These are phyloP conservation scores for Martiniozyma abietophila DNA, from an alignment of 805 yeast species.

Conservation along the genomic window DNA sequence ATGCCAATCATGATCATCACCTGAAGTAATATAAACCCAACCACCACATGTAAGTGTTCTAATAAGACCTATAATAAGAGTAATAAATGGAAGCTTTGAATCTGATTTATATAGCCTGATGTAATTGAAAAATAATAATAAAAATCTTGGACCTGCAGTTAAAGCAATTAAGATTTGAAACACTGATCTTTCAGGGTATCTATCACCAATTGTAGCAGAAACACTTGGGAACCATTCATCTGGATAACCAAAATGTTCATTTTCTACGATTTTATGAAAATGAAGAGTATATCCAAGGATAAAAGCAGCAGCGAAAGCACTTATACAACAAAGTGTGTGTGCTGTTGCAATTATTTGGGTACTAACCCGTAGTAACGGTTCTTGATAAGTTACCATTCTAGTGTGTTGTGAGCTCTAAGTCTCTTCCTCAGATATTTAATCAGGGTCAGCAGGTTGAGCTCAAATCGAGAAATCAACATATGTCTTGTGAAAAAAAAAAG, in stretches of 20 bases:
- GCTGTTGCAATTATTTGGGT: conserved; percentile 61
- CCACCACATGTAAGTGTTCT: conserved; percentile 97
- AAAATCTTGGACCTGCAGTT: conserved; percentile 87
- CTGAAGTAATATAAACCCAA: conserved; percentile 95
- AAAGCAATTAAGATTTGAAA: conserved; percentile 88
- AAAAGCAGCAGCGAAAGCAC: conserved; percentile 72
- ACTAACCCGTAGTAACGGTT: conserved; percentile 33
- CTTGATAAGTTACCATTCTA: no score
- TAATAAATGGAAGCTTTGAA: conserved; percentile 31
- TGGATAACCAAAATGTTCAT: conserved; percentile 83
- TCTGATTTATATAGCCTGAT: conserved; percentile 34
- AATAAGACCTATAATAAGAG: conserved; percentile 57
- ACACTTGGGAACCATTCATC: conserved; percentile 99
- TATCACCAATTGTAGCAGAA: conserved; percentile 92
- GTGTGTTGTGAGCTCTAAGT: no score
- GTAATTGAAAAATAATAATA: conserved; percentile 45
- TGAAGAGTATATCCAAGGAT: conserved; percentile 69
- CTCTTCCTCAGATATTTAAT: no score
- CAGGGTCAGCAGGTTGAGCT: no score
- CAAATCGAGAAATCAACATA: no score
- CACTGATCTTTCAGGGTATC: conserved; percentile 90
- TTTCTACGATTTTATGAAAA: conserved; percentile 79
- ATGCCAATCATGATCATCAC: conserved; percentile 95
- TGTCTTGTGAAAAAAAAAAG: no score
- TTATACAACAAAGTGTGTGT: conserved; percentile 62